Evolutionary conservation across 345 rosid species (phyloP).

Genomic region (Citrus sp.): DNA sequence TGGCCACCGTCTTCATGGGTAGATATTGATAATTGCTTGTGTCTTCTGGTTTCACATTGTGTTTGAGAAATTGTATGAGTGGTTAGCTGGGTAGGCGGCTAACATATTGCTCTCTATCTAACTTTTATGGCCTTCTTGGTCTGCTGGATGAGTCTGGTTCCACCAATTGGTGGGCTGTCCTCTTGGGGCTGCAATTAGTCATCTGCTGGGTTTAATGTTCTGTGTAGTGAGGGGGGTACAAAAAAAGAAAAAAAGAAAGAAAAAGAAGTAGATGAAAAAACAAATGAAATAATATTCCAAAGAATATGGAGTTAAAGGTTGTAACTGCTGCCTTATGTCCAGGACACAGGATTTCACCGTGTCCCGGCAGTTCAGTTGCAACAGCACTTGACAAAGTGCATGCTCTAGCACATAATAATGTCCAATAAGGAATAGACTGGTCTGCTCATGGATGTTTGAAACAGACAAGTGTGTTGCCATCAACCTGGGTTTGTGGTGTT

Average conservation of each 20-base stretch:
- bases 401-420: background rate
- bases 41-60: slow-evolving; percentile 16
- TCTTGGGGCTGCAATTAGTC: background rate
- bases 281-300: background rate
- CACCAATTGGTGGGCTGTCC: slow-evolving; percentile 3
- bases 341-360: background rate
- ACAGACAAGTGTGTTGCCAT: background rate
- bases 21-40: slow-evolving; percentile 16
- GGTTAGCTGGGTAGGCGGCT: slow-evolving; percentile 17
- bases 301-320: background rate
- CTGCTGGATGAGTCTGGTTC: slow-evolving; percentile 2
- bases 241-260: background rate
- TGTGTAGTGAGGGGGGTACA: background rate
- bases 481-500: background rate
- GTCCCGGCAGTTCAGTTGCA: background rate
- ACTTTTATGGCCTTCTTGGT: slow-evolving; percentile 10
- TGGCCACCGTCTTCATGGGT: slow-evolving; percentile 36
- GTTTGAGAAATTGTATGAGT: slow-evolving; percentile 7
- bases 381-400: background rate
- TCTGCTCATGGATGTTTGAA: slow-evolving; percentile 5
- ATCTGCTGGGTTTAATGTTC: slow-evolving; percentile 1
- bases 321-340: background rate
- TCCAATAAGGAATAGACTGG: background rate
- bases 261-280: background rate
- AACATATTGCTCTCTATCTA: background rate